Evolutionary conservation across 2,329 filamentous ascomycete species (phyloP), one percentile per base, ranked within the genome.

Genomic region (Paraphaeosphaeria sporulosa): DNA sequence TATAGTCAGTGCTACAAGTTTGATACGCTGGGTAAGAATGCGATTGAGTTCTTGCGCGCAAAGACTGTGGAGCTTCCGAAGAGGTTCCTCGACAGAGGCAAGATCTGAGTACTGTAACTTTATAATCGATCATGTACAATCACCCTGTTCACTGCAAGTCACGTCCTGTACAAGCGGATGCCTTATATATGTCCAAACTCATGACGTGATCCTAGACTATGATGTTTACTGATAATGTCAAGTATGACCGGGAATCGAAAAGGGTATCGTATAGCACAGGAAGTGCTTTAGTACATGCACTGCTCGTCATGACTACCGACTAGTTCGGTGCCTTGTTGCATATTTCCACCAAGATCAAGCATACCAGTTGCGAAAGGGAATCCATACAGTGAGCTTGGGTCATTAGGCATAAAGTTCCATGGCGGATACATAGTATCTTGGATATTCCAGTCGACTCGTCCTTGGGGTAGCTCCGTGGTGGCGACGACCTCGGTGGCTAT

Each of bases 1-100:
- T 52, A 52, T 19, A 52, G 50, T 21, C 50, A 52, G 34, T 52
- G 50, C 17, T 52, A 52, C 15, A 52, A 52, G 15, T 52, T 52
- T n/a, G 50, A 52, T 19, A 52, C 50, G 13, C 23, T 52, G 38
- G 50, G 50, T 5, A 52, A 52, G 36, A 52, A 52, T 21, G 50
- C 50, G 50, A 52, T 52, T 21, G 50, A 52, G 36, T 52, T 52
- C 50, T 43, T 52, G 23, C 50, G 50, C 6, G 50, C 50, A 21
- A 52, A 52, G 21, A 52, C 50, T 8, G 50, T 52, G 19, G 50
- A 52, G 23, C 21, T 52, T 27, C 50, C 50, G 3, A 52, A 43
- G 50, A 52, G 19, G 36, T 52, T 52, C 23, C 36, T 52, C 8
- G 50, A 43, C 23, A 23, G 50, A 30, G 50, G 50, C 21, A 52